These are phyloP conservation scores for Penicillium sumatraense DNA, from an alignment of 2,329 filamentous ascomycete genomes.

Conservation along the genomic window DNA sequence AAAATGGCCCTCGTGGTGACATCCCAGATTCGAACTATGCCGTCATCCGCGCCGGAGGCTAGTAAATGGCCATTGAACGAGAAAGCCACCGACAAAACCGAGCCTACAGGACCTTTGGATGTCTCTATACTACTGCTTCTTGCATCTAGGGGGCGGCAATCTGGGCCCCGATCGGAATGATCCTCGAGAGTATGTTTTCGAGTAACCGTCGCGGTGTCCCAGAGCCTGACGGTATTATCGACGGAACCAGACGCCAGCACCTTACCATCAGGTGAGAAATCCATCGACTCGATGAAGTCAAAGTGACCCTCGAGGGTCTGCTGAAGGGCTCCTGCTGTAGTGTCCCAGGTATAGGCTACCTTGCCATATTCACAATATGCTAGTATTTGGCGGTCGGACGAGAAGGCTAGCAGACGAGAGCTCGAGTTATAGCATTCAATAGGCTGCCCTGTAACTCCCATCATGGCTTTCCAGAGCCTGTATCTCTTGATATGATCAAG, in stretches of 20 bases:
- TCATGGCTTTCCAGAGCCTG: neutral
- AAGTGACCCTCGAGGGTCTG: neutral
- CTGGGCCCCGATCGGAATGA: neutral
- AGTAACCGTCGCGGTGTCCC: neutral
- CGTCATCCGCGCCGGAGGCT: conserved; percentile 1
- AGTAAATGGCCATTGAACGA: conserved; percentile 2
- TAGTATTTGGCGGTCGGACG: neutral
- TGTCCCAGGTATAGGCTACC: neutral
- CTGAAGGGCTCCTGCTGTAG: neutral
- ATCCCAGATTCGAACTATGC: conserved; percentile 1
- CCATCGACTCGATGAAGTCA: neutral
- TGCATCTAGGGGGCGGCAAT: too few species aligned
- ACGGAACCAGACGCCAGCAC: neutral
- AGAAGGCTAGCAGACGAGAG: neutral
- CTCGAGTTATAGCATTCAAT: neutral
- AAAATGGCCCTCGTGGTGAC: neutral
- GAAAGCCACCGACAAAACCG: conserved; percentile 3
- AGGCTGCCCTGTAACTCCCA: neutral
- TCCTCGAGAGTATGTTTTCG: neutral
- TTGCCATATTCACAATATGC: neutral
- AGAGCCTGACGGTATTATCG: neutral
- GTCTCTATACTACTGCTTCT: too few species aligned
- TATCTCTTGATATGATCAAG: neutral
- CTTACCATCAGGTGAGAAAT: neutral
- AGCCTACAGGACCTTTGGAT: neutral